A percentile compares a stretch with the other conserved stretches of the same genome.
Evolutionary conservation across 2,329 filamentous ascomycete genomes (phyloP).

Genomic region (Zopfia rhizophila): DNA sequence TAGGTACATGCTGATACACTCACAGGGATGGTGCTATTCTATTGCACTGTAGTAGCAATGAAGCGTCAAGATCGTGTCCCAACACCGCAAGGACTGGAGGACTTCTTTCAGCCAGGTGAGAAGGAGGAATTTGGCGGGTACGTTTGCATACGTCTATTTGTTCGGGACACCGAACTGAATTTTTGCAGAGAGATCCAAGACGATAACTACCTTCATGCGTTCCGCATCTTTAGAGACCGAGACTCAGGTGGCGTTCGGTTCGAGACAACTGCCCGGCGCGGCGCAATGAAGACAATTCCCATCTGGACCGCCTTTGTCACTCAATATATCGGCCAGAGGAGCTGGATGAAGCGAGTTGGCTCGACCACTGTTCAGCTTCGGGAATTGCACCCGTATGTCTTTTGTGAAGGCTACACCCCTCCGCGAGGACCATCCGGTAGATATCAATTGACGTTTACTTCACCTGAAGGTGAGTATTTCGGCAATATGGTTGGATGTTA

Average conservation of each 20-base stretch:
- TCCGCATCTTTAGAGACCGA: conserved; percentile 65
- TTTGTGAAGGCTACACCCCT: conserved; percentile 61
- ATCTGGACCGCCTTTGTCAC: conserved; percentile 66
- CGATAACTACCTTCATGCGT: conserved; percentile 61
- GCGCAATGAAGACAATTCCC: conserved; percentile 64
- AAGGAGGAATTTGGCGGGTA: conserved; percentile 62
- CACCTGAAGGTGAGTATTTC: conserved; percentile 40
- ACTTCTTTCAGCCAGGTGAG: conserved; percentile 59
- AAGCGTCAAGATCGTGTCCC: conserved; percentile 64
- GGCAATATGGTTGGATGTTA: conserved; percentile 5
- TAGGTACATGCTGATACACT: conserved; percentile 28
- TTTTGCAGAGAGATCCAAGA: conserved; percentile 62
- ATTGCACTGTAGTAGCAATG: conserved; percentile 66
- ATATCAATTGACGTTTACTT: conserved; percentile 48
- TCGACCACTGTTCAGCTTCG: conserved; percentile 59
- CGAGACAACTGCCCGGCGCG: conserved; percentile 65
- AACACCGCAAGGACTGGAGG: conserved; percentile 55
- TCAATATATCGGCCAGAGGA: conserved; percentile 55
- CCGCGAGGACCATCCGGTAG: conserved; percentile 41
- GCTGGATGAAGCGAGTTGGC: conserved; percentile 60
- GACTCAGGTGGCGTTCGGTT: conserved; percentile 64
- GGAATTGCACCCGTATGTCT: conserved; percentile 64
- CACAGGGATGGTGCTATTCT: conserved; percentile 66
- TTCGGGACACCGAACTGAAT: conserved; percentile 18
- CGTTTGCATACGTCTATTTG: conserved; percentile 19